Base-by-base conservation (phyloP, 2,329 filamentous ascomycete genomes). In the Chaetomiaceae sp. region DNA sequence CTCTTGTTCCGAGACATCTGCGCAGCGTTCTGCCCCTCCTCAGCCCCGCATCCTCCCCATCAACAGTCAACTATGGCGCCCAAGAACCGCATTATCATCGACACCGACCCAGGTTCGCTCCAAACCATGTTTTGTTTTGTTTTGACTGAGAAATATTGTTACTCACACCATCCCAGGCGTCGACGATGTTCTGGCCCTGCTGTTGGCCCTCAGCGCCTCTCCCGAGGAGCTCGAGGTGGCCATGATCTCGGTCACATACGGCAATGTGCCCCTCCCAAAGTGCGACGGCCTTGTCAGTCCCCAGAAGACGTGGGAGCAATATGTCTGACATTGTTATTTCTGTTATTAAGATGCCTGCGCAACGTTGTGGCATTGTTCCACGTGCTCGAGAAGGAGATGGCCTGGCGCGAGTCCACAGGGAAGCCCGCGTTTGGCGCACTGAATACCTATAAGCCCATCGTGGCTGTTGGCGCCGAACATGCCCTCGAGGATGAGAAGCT, bases 291-390 rank as follows among this genome's bases (percentile, higher is more conserved):
- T 35, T 9, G 19, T 4, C 10, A 21, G 14, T 40, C 35, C n/a
- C n/a, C n/a, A n/a, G n/a, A n/a, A n/a, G n/a, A n/a, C 12, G 8
- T 33, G 43, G 37, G 23, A n/a, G 17, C 21, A 25, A 13, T 3
- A 20, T 42, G 48, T 53, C 53, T 54, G 16, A 58, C 50, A 40
- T 16, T 10, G 19, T 21, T 41, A 10, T 31, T 41, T 17, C 54
- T n/a, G n/a, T n/a, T n/a, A n/a, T n/a, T n/a, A n/a, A 91, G 86
- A 68, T 96, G 90, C 62, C 76, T 96, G 44, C 83, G 86, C 44
- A 99, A 99, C 69, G 84, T 87, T 14, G 85, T 97, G 34, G 87
- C 89, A 20, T 75, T 97, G 55, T 97, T 99, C 72, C 86, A 96
- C 63, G 85, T 95, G 52, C 79, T 99, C 47, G 89, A 95, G 58